Percentiles rank a stretch among this genome's conserved stretches.
These are phyloP conservation scores for Aspergillus uvarum DNA, from an alignment of 2,329 filamentous ascomycete genomes.

Conservation along the genomic window DNA sequence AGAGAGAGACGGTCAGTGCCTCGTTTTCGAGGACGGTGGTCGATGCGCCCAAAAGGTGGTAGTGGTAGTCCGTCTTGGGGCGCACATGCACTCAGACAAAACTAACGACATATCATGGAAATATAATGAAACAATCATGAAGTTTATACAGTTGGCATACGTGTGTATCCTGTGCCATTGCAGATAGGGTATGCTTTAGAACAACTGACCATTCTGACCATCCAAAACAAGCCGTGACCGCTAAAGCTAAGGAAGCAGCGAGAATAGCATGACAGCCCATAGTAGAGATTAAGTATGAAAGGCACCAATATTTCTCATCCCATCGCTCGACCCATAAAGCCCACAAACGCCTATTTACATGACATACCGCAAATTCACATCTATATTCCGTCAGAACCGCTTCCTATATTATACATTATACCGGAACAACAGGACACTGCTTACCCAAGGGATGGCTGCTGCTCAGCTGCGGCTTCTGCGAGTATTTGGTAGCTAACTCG, in stretches of 20 bases:
- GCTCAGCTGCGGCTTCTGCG: constrained; percentile 93
- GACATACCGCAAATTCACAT: constrained; percentile 66
- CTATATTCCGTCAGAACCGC: constrained; percentile 41
- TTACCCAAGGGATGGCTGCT: constrained; percentile 93
- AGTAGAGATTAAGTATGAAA: neutral
- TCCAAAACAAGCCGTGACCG: neutral
- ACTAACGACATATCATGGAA: constrained; percentile 3
- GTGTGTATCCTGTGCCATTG: neutral
- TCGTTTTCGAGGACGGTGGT: constrained; percentile 52
- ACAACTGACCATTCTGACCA: neutral
- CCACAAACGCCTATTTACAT: constrained; percentile 52
- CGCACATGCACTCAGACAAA: neutral
- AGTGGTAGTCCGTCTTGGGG: neutral
- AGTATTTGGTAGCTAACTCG: constrained; percentile 80
- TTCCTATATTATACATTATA: constrained; percentile 9
- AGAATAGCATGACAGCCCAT: neutral
- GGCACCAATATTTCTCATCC: neutral
- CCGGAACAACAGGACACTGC: constrained; percentile 31
- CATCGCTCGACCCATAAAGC: neutral
- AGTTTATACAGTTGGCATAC: neutral
- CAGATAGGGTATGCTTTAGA: neutral
- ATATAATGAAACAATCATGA: neutral
- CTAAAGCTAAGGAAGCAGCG: neutral
- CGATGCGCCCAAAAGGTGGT: constrained; percentile 51
- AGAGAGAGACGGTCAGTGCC: constrained; percentile 50